Evolutionary conservation across 805 yeast species (phyloP), one percentile per base, ranked within the genome.

Genomic region (Kuraishia ogatae): DNA sequence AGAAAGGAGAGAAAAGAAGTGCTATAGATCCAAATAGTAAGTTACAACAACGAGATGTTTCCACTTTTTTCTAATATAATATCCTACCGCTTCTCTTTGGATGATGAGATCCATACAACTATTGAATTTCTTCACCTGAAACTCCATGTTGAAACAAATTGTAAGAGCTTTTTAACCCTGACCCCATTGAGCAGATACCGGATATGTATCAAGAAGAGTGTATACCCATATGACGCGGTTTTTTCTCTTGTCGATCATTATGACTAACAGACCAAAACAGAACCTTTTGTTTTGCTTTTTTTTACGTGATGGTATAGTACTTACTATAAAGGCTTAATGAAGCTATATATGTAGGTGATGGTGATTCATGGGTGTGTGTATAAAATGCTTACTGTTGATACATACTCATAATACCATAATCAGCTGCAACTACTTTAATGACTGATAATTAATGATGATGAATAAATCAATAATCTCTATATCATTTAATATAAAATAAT

Each of bases 81-180:
- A 35, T 35, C 43, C 6, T 35, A 3, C 13, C 17, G 13, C 13
- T 23, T 28, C 39, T 23, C 35, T 21, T 39, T 51, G 49, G 51
- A 48, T 54, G 56, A 54, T 54, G 56, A 54, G 48, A 54, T 13
- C 22, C 21, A 46, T 50, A 29, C 53, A 50, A 50, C 51, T 52
- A 23, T 50, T 51, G 56, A 54, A 54, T 54, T 54, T 54, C 56
- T 54, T 54, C 56, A 51, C 28, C 56, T 54, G 56, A 54, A 50
- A 21, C 23, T 29, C 48, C 21, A 54, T 54, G 56, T 50, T 43
- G 56, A 54, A 19, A 43, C 20, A 54, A 51, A 49, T 20, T 23
- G 26, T 29, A 26, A 46, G 56, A 54, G 56, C 56, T 54, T 54
- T 54, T 54, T 54, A 54, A 54, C 52, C 48, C 56, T 54, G 56